A percentile compares a stretch with the other conserved stretches of the same genome.
These are phyloP conservation scores for Forsythia suspensa DNA, from an alignment of 257 asterid species.

Conservation along the genomic window DNA sequence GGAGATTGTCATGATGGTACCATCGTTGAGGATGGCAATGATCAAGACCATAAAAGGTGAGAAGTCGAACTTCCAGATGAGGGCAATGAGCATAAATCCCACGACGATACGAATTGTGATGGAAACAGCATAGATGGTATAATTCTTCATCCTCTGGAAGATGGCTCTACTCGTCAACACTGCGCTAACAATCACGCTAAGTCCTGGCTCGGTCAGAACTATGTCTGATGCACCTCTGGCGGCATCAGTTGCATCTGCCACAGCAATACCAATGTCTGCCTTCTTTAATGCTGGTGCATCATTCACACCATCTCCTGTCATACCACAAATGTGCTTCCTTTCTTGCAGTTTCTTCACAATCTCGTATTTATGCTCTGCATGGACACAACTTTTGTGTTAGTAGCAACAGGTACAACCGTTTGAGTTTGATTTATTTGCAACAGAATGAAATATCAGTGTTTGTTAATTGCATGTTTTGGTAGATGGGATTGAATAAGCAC, in stretches of 20 bases:
- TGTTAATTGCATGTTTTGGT: no score
- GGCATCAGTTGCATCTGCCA: constrained; percentile 83
- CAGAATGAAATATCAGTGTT: no score
- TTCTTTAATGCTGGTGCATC: constrained; percentile 83
- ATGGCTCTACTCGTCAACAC: constrained; percentile 87
- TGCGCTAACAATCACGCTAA: constrained; percentile 75
- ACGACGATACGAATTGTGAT: constrained; percentile 57
- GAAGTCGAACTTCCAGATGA: constrained; percentile 60
- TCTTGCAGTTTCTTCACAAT: constrained; percentile 78
- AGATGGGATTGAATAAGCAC: no score
- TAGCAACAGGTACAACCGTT: not conserved
- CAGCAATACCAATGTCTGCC: constrained; percentile 88
- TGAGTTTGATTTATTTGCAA: not conserved
- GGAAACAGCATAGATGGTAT: constrained; percentile 65
- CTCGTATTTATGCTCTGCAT: constrained; percentile 77
- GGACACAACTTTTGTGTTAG: not conserved
- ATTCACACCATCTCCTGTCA: constrained; percentile 94
- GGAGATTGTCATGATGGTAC: constrained; percentile 66
- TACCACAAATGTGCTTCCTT: constrained; percentile 77
- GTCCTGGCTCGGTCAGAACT: constrained; percentile 80
- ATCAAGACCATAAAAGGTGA: constrained; percentile 62
- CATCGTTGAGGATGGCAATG: constrained; percentile 56
- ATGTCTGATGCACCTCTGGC: constrained; percentile 90
- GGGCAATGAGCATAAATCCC: constrained; percentile 58
- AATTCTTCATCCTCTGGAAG: constrained; percentile 90